These are phyloP conservation scores for Thielaviopsis euricoi DNA, from an alignment of 2,329 filamentous ascomycete species.

Conservation along the genomic window DNA sequence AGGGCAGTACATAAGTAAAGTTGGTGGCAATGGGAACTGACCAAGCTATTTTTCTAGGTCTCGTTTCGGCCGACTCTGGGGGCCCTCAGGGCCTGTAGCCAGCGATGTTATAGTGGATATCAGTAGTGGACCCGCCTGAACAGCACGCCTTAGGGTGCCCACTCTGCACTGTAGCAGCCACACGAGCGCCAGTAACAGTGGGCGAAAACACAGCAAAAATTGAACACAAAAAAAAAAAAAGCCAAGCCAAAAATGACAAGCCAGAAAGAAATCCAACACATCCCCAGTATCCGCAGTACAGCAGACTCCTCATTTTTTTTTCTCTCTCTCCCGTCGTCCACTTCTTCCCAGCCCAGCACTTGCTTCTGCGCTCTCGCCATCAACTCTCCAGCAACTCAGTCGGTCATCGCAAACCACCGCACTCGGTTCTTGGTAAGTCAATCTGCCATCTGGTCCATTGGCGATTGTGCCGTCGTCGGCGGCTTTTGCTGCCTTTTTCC, in stretches of 20 bases:
- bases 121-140: neutral
- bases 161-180: neutral
- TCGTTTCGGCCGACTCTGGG: neutral
- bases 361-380: neutral
- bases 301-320: constrained; percentile 10
- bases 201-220: neutral
- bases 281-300: neutral
- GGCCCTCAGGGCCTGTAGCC: neutral
- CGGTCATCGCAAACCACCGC: constrained; percentile 8
- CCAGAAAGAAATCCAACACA: neutral
- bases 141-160: neutral
- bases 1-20: too few relatives aligned
- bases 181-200: neutral
- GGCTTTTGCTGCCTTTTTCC: too few relatives aligned
- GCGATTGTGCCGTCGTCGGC: neutral
- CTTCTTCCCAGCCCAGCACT: neutral
- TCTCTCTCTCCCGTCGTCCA: constrained; percentile 2
- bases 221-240: neutral
- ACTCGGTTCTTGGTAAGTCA: constrained; percentile 2
- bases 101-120: neutral
- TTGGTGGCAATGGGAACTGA: neutral
- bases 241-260: neutral
- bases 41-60: neutral
- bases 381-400: neutral
- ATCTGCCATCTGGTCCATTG: neutral